Percentiles rank a stretch among this genome's conserved stretches.
These are phyloP conservation scores for Ogataea saltuana DNA, from an alignment of 805 yeast species.

Conservation along the genomic window DNA sequence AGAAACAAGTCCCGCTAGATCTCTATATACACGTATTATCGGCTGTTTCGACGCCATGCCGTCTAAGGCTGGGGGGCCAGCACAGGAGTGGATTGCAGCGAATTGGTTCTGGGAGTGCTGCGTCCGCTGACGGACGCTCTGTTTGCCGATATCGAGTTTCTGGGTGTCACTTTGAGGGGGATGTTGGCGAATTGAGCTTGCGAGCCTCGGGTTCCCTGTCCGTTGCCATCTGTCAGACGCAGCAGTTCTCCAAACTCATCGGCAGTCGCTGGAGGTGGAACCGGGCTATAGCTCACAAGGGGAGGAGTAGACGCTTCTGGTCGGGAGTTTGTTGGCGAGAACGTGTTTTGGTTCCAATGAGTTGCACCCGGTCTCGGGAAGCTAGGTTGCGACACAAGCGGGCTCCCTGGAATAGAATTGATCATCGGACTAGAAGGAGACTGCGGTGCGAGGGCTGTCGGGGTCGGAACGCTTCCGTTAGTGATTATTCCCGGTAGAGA, in stretches of 20 bases:
- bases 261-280: constrained; percentile 18
- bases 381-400: constrained; percentile 7
- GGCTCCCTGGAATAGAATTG: constrained; percentile 9
- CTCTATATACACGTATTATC: constrained; percentile 1
- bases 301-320: constrained; percentile 16
- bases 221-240: constrained; percentile 4
- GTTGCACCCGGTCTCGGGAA: too few species aligned
- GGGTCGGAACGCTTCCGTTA: constrained; percentile 4
- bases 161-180: constrained; percentile 28
- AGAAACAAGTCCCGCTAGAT: too few species aligned
- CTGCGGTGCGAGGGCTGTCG: constrained; percentile 28
- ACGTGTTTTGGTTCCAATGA: constrained; percentile 20
- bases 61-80: constrained; percentile 15
- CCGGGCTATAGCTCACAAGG: constrained; percentile 17
- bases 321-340: constrained; percentile 2
- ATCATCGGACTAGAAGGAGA: too few species aligned
- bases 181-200: constrained; percentile 12
- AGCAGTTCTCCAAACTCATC: constrained; percentile 14
- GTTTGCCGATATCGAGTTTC: constrained; percentile 19
- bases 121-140: constrained; percentile 13
- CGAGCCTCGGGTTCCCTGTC: too few species aligned
- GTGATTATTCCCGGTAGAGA: constrained; percentile 15
- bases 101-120: constrained; percentile 14
- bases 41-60: background rate
- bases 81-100: constrained; percentile 15